phyloP scores from a whole-genome alignment of 1,139 yeast species.

The Geotrichum fermentans region DNA sequence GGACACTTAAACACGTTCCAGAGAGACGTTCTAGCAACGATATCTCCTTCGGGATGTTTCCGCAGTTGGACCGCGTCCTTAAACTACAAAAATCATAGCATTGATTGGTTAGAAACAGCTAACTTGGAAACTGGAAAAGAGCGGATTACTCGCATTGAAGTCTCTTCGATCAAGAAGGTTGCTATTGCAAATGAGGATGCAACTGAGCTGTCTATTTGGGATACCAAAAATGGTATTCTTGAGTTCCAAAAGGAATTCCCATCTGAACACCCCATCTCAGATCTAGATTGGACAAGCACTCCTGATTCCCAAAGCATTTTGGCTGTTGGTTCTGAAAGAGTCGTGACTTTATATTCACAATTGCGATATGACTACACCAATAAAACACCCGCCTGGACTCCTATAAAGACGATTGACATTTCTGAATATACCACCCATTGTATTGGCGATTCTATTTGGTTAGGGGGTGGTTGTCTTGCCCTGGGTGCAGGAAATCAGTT shows the following conservation, averaged over 20 bases:
- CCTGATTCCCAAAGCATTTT: slow-evolving; percentile 65
- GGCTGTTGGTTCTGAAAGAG: slow-evolving; percentile 67
- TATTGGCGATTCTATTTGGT: slow-evolving; percentile 88
- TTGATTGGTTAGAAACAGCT: slow-evolving; percentile 50
- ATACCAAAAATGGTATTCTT: slow-evolving; percentile 57
- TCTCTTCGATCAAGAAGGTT: slow-evolving; percentile 68
- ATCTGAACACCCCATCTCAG: slow-evolving; percentile 41
- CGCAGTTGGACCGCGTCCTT: slow-evolving; percentile 46
- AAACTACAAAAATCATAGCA: slow-evolving; percentile 18
- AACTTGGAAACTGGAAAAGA: slow-evolving; percentile 52
- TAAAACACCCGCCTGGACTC: slow-evolving; percentile 67
- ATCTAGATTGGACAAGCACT: slow-evolving; percentile 74
- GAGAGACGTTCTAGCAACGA: slow-evolving; percentile 54
- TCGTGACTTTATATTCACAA: slow-evolving; percentile 69
- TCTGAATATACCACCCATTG: slow-evolving; percentile 66
- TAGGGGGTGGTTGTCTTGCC: slow-evolving; percentile 69
- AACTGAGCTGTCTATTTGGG: slow-evolving; percentile 65
- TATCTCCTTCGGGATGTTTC: slow-evolving; percentile 54
- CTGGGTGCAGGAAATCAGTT: slow-evolving; percentile 89
- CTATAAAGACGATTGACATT: slow-evolving; percentile 69
- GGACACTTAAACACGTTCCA: slow-evolving; percentile 39
- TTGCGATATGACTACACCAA: slow-evolving; percentile 85
- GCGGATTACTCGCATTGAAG: slow-evolving; percentile 54
- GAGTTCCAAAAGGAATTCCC: slow-evolving; percentile 53
- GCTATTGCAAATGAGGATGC: slow-evolving; percentile 61